Evolutionary conservation across 306 rosid species (phyloP), one percentile per base, ranked within the genome.

Genomic region (Quercus berberidifolia): DNA sequence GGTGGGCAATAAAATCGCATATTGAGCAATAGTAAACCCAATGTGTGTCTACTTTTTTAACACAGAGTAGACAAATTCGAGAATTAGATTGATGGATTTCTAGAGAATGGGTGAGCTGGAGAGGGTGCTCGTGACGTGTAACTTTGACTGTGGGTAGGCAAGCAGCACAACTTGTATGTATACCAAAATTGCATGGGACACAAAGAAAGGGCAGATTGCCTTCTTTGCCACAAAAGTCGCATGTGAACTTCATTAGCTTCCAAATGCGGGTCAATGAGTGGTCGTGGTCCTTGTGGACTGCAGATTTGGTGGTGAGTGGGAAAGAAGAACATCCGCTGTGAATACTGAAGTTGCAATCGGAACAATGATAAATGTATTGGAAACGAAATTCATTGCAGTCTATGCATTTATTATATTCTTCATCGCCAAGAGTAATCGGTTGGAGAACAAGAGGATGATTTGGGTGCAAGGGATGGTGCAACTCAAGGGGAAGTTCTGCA

Each of bases 371-470:
- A 62, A 3, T 26, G 4, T 4, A 2, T 30, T 8, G 43, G 43
- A 38, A 38, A 38, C 3, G 43, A 38, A 38, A 38, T 38, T 38
- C 43, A 38, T 7, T 38, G 43, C 3, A 38, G 0, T 38, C 43
- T 7, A 38, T 0, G 3, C 43, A 38, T 38, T 38, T 38, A 38
- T 38, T 6, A 7, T 38, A 38, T 38, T 7, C 1, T 38, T 38
- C 0, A 2, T 0, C 0, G 43, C 2, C 10, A 6, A 6, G 2
- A 1, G 2, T 38, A 28, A 0, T 30, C 0, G 5, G 5, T 4
- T 28, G 31, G 15, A 62, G 38, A 62, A 38, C 7, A 38, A 38
- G 43, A 7, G 43, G 43, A 38, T 38, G 43, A 38, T 38, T 38
- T 38, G 43, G 43, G 43, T 38, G 43, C 3, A 38, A 38, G 11